These are phyloP conservation scores for Kockiozyma suomiensis DNA, from an alignment of 805 yeast species.

Conservation along the genomic window DNA sequence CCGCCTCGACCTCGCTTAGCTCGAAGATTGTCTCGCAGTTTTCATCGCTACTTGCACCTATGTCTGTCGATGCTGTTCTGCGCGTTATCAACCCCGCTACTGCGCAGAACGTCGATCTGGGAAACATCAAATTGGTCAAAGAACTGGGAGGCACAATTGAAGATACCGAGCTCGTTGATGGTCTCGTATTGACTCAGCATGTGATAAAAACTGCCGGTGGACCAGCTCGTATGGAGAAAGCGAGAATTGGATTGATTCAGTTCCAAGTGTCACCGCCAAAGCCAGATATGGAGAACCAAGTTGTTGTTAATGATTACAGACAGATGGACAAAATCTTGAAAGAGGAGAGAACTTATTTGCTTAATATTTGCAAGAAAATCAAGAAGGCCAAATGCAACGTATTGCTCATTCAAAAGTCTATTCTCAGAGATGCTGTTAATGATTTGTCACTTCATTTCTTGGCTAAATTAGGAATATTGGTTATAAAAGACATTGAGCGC, in stretches of 20 bases:
- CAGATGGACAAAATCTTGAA: conserved; percentile 98
- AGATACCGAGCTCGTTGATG: conserved; percentile 89
- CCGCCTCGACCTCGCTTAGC: conserved; percentile 91
- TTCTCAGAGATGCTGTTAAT: conserved; percentile 90
- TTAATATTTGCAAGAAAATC: conserved; percentile 93
- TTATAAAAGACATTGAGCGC: conserved; percentile 91
- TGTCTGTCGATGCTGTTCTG: conserved; percentile 91
- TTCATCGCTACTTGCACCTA: conserved; percentile 81
- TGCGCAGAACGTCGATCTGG: conserved; percentile 74
- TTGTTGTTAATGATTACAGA: conserved; percentile 95
- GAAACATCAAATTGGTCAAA: conserved; percentile 85
- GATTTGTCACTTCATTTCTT: conserved; percentile 93
- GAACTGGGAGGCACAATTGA: conserved; percentile 98
- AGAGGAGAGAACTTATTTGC: conserved; percentile 93
- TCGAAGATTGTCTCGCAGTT: conserved; percentile 95
- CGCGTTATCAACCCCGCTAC: conserved; percentile 65
- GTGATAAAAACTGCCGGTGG: conserved; percentile 92
- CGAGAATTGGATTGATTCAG: conserved; percentile 84
- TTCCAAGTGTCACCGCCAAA: conserved; percentile 96
- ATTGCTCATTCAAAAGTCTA: conserved; percentile 85
- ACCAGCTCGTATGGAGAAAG: conserved; percentile 92
- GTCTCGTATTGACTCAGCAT: conserved; percentile 89
- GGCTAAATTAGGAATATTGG: conserved; percentile 90
- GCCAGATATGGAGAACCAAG: conserved; percentile 97
- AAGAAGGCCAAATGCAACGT: conserved; percentile 97